Evolutionary conservation across 352 stramenopile genomes (phyloP).

Genomic region (Albugo laibachii): DNA sequence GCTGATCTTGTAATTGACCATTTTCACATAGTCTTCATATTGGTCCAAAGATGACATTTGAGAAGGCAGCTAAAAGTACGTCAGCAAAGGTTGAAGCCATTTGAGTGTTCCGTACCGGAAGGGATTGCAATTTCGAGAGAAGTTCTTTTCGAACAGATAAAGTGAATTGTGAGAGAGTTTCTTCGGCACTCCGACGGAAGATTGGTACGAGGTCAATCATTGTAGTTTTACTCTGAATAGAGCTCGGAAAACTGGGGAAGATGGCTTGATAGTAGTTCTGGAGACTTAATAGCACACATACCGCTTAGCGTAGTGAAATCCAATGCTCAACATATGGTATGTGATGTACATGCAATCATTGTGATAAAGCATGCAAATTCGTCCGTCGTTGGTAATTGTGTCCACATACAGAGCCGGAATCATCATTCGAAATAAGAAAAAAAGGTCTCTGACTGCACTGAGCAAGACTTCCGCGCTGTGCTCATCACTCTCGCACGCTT

Average conservation of each 20-base stretch:
- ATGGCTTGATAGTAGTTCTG: neutral
- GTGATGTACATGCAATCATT: constrained; percentile 73
- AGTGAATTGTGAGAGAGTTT: constrained; percentile 23
- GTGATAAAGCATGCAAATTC: constrained; percentile 59
- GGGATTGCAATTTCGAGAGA: constrained; percentile 11
- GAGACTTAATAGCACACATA: neutral
- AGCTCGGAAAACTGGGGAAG: constrained; percentile 18
- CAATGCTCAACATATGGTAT: constrained; percentile 60
- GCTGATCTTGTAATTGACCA: constrained; percentile 40
- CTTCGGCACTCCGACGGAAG: constrained; percentile 37
- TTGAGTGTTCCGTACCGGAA: constrained; percentile 21
- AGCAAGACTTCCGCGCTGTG: constrained; percentile 38
- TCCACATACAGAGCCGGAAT: constrained; percentile 44
- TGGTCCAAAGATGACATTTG: constrained; percentile 19
- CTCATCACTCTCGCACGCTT: constrained; percentile 23
- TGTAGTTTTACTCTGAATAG: constrained; percentile 34
- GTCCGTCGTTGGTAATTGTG: constrained; percentile 39
- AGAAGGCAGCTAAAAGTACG: neutral
- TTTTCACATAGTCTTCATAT: constrained; percentile 42
- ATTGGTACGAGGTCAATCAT: constrained; percentile 68
- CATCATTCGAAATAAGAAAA: constrained; percentile 51
- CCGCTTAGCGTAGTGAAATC: constrained; percentile 21
- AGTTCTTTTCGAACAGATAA: constrained; percentile 24
- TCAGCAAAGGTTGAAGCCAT: constrained; percentile 1
- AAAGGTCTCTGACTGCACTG: constrained; percentile 52